A percentile compares a stretch with the other conserved stretches of the same genome.
Evolutionary conservation across 805 yeast species (phyloP).

Genomic region (Candida takata): DNA sequence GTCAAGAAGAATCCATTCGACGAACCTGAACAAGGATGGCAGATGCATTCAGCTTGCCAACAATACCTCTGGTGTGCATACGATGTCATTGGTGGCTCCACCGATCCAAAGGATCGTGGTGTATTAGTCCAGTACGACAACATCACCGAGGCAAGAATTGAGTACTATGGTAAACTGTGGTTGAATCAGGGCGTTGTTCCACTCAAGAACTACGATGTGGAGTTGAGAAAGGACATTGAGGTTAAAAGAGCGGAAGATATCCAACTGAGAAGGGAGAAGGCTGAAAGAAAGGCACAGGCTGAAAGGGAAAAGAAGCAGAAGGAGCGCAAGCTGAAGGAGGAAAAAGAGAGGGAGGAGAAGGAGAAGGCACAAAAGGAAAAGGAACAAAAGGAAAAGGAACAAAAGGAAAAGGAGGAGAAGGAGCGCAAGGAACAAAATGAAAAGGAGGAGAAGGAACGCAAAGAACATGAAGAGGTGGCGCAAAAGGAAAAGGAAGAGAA

Average conservation of each 20-base stretch:
- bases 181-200: slow-evolving; percentile 18
- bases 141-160: slow-evolving; percentile 16
- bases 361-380: not conserved
- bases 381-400: not conserved
- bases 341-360: not conserved
- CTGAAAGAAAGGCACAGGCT: not conserved
- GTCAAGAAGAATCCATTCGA: slow-evolving; percentile 19
- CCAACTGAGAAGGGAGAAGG: slow-evolving; percentile 1
- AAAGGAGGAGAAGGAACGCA: not conserved
- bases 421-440: not conserved
- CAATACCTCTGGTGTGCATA: slow-evolving; percentile 60
- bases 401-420: not conserved
- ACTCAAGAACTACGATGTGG: slow-evolving; percentile 13
- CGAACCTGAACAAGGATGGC: slow-evolving; percentile 51
- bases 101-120: slow-evolving; percentile 21
- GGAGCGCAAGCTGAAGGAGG: not conserved
- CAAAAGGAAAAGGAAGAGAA: not conserved
- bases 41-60: slow-evolving; percentile 40
- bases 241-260: slow-evolving; percentile 2
- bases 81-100: slow-evolving; percentile 38
- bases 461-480: not conserved
- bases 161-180: slow-evolving; percentile 26
- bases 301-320: slow-evolving; percentile 1
- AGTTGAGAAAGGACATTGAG: slow-evolving; percentile 4
- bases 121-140: slow-evolving; percentile 19